Conservation (phyloP, 805 yeast species). For the Schwanniomyces pseudopolymorphus region DNA sequence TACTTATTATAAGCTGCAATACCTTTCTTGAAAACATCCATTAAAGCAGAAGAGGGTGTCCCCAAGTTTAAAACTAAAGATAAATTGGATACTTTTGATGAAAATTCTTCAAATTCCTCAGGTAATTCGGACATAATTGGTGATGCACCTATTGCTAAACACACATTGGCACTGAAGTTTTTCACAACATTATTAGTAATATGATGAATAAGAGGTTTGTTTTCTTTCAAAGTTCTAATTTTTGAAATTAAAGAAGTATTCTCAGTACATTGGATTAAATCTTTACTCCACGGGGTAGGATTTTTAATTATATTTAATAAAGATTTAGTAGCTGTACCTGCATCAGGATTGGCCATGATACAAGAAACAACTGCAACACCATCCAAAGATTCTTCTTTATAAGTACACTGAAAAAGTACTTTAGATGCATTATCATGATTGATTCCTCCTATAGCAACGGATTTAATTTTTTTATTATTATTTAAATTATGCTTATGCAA, state of each 20-base stretch:
- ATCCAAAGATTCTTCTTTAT: slow-evolving; percentile 51
- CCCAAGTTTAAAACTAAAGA: slow-evolving; percentile 75
- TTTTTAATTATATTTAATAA: slow-evolving; percentile 29
- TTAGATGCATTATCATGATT: slow-evolving; percentile 61
- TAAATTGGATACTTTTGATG: slow-evolving; percentile 47
- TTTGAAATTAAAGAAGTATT: slow-evolving; percentile 1
- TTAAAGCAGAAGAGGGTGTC: slow-evolving; percentile 50
- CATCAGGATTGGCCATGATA: slow-evolving; percentile 64
- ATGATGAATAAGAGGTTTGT: slow-evolving; percentile 74
- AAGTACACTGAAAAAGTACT: slow-evolving; percentile 51
- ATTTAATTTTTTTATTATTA: slow-evolving; percentile 39
- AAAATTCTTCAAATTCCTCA: slow-evolving; percentile 67
- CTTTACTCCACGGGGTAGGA: slow-evolving; percentile 22
- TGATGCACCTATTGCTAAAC: slow-evolving; percentile 79
- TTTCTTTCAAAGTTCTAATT: slow-evolving; percentile 15
- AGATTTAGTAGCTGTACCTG: slow-evolving; percentile 49
- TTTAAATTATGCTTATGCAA: slow-evolving; percentile 26
- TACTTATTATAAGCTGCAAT: slow-evolving; percentile 54
- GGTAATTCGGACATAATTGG: slow-evolving; percentile 84
- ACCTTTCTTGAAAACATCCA: slow-evolving; percentile 50
- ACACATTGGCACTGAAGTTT: slow-evolving; percentile 82
- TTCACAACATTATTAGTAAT: slow-evolving; percentile 88
- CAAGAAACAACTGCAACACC: slow-evolving; percentile 93
- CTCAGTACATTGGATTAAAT: neutral
- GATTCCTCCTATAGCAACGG: slow-evolving; percentile 84